Evolutionary conservation across 345 rosid species (phyloP).

Genomic region (Lepidium sativum): DNA sequence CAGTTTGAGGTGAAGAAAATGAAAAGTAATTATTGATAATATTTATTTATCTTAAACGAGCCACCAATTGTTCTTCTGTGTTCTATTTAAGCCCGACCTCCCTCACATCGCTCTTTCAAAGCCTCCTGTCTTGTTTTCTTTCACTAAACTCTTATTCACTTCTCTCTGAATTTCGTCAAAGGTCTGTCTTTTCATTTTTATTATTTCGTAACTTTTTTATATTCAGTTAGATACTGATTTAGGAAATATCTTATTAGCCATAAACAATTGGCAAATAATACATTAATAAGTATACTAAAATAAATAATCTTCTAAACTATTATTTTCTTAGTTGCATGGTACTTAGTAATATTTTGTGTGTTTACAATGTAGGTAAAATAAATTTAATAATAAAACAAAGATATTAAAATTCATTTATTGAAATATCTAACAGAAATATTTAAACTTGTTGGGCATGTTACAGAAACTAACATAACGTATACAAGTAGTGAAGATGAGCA

Average conservation of each 20-base stretch:
- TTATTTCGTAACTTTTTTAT: neutral
- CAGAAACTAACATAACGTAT: constrained; percentile 8
- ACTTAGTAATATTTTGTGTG: neutral
- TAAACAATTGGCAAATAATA: neutral
- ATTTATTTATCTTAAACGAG: constrained; percentile 9
- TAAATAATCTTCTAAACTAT: neutral
- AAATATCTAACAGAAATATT: no score
- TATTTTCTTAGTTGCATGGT: constrained; percentile 4
- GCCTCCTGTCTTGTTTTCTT: constrained; percentile 14
- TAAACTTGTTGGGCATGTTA: neutral
- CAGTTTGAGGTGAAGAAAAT: constrained; percentile 39
- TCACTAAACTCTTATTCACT: neutral
- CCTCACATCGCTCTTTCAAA: constrained; percentile 25
- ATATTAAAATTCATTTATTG: no score
- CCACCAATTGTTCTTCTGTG: constrained; percentile 36
- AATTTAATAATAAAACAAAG: no score
- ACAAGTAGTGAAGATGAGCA: constrained; percentile 40
- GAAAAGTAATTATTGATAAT: constrained; percentile 27
- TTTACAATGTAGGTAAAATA: neutral
- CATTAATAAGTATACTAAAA: neutral
- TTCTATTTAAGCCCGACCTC: constrained; percentile 37
- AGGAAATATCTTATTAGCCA: neutral
- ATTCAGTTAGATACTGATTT: neutral
- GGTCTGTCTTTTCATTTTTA: constrained; percentile 23
- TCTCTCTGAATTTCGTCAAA: constrained; percentile 14